Evolutionary conservation across 2,329 filamentous ascomycete genomes (phyloP).

Genomic region (Penicillium aurantiogriseum): DNA sequence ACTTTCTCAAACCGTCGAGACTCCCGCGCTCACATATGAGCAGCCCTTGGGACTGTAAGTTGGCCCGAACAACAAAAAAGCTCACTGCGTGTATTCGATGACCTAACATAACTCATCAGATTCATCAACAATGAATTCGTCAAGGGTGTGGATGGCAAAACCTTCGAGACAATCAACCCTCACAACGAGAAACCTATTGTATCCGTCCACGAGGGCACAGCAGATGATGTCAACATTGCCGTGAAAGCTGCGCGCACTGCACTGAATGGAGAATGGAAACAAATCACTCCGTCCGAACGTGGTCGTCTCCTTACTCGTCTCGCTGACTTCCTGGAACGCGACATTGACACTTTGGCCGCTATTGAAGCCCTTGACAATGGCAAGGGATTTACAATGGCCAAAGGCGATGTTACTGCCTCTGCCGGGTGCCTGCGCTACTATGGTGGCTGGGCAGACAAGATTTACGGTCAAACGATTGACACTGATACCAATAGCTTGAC

Average conservation of each 20-base stretch:
- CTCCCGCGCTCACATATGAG: conserved; percentile 5
- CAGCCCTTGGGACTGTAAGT: conserved; percentile 10
- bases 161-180: conserved; percentile 7
- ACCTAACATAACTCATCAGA: not conserved
- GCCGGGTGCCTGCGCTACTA: conserved; percentile 7
- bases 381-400: conserved; percentile 9
- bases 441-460: conserved; percentile 13
- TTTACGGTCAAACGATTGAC: conserved; percentile 11
- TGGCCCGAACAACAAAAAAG: not conserved
- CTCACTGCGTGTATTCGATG: no score
- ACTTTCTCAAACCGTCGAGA: not conserved
- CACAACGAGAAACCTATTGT: conserved; percentile 9
- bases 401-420: conserved; percentile 1
- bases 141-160: conserved; percentile 4
- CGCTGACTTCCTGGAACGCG: conserved; percentile 9
- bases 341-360: conserved; percentile 9
- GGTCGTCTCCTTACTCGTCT: conserved; percentile 9
- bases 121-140: conserved; percentile 9
- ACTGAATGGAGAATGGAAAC: conserved; percentile 8
- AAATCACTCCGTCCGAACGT: conserved; percentile 2
- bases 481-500: conserved; percentile 4
- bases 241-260: conserved; percentile 6
- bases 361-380: conserved; percentile 17
- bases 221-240: conserved; percentile 9
- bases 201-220: conserved; percentile 3